Percentiles rank a stretch among this genome's conserved stretches.
Conservation (phyloP, 1,284 basidiomycete species). For the Irpex sp. region DNA sequence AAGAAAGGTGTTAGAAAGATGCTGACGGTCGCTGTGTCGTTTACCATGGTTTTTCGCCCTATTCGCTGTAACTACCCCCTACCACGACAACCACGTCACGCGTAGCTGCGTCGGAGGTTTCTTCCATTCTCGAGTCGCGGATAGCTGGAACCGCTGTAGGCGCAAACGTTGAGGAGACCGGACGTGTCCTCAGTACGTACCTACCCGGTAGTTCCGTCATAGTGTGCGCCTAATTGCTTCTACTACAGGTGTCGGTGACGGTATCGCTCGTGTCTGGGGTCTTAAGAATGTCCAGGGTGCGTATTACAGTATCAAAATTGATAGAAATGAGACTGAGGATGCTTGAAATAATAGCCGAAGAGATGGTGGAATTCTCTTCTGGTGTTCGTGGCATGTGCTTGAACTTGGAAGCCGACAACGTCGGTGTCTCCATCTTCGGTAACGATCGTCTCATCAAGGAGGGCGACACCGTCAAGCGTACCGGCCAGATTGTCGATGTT, state of each 20-base stretch:
- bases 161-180: slow-evolving; percentile 97
- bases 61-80: slow-evolving; percentile 10
- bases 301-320: slow-evolving; percentile 14
- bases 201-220: slow-evolving; percentile 1
- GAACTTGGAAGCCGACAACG: slow-evolving; percentile 99
- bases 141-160: slow-evolving; percentile 90
- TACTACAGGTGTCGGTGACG: slow-evolving; percentile 91
- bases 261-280: slow-evolving; percentile 99
- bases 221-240: slow-evolving; percentile 13
- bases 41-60: slow-evolving; percentile 14
- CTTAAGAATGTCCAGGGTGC: slow-evolving; percentile 88
- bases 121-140: slow-evolving; percentile 97
- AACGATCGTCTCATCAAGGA: slow-evolving; percentile 99
- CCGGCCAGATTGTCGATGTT: slow-evolving; percentile 99
- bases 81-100: slow-evolving; percentile 40
- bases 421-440: slow-evolving; percentile 99
- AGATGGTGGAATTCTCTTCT: slow-evolving; percentile 99
- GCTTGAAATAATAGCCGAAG: slow-evolving; percentile 67
- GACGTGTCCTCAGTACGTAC: slow-evolving; percentile 90
- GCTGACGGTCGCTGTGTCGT: slow-evolving; percentile 23
- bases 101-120: slow-evolving; percentile 96
- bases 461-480: slow-evolving; percentile 99
- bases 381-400: slow-evolving; percentile 98
- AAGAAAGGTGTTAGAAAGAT: slow-evolving; percentile 11
- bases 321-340: slow-evolving; percentile 8